These are phyloP conservation scores for Chytriomyces sp. DNA, from an alignment of 192 early-diverging fungal genomes.

Conservation along the genomic window DNA sequence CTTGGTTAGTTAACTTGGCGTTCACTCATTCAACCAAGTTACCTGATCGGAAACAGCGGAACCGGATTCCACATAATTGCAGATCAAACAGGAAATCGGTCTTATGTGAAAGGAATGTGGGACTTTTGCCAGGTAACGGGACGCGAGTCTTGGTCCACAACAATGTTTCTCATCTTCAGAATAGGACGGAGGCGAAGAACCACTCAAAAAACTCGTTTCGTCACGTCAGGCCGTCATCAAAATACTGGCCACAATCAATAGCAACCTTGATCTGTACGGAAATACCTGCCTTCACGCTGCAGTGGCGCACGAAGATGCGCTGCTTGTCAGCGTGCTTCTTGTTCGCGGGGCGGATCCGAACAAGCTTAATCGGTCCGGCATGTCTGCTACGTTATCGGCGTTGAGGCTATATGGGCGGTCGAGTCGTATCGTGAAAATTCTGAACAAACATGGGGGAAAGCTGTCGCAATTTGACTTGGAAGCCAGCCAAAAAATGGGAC, in stretches of 20 bases:
- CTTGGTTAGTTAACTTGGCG: too few species aligned
- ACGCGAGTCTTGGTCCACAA: not conserved
- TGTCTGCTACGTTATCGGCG: constrained; percentile 48
- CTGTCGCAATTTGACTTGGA: constrained; percentile 9
- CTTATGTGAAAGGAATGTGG: not conserved
- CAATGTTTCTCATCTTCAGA: not conserved
- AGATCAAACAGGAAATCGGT: constrained; percentile 42
- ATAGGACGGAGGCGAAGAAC: constrained; percentile 6
- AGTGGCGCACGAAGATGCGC: constrained; percentile 42
- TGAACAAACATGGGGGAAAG: constrained; percentile 43
- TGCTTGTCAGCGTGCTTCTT: constrained; percentile 39
- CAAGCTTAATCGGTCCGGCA: constrained; percentile 36
- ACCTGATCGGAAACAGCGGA: constrained; percentile 49
- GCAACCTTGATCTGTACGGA: constrained; percentile 39
- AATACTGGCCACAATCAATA: constrained; percentile 38
- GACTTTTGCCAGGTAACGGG: constrained; percentile 6
- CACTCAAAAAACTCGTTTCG: not conserved
- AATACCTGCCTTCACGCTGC: constrained; percentile 54
- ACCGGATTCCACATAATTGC: constrained; percentile 42
- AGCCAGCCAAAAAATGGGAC: constrained; percentile 2
- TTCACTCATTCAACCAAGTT: too few species aligned
- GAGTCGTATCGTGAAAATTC: constrained; percentile 26
- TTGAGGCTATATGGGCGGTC: constrained; percentile 31
- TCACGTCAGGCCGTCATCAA: not conserved
- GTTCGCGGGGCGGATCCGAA: constrained; percentile 58